Base-by-base conservation (phyloP, 164 flowering plant species). In the Piper betle region DNA sequence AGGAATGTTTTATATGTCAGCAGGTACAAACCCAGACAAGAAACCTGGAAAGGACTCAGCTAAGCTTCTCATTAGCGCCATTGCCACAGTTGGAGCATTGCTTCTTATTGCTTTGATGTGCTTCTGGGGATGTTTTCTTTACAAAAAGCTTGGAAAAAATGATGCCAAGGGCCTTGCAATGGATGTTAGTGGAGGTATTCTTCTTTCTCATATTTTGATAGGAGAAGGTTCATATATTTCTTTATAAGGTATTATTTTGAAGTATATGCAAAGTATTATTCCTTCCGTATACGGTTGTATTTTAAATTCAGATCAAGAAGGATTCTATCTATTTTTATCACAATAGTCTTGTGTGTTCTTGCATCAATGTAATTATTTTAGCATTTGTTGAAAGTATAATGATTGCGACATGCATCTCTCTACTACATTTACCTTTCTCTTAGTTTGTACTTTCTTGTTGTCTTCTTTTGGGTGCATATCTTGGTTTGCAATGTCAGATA, bases 51-150 rank as follows among this genome's bases (percentile, higher is more conserved):
- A 54, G 53, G 70, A 81, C 66, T 80, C 96, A n/a, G 84, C 87
- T 5, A 74, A 83, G 68, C 84, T 93, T n/a, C 77, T 89, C 38
- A 79, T 87, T 39, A 93, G 98, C 76, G 91, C 96, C 68, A 82
- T 83, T 58, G 98, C 98, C 67, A 93, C 98, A 18, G 89, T 93
- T 16, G 94, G 96, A 68, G 98, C 94, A 38, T 75, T 93, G 62
- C 97, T 93, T 74, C 73, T 93, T 64, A 96, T 93, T 38, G 98
- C 98, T 57, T 82, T 89, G 19, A 89, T 93, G 97, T 93, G 98
- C 72, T 89, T 86, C 71, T 93, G 98, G 97, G 98, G 98, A 46
- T 93, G 98, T 76, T 86, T 83, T 78, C 79, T 93, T 19, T 89
- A 89, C 61, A 93, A 93, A 70, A 89, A 81, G 67, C 79, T 87